Base-by-base conservation (phyloP, 2,329 filamentous ascomycete genomes). In the Bipolaris oryzae region DNA sequence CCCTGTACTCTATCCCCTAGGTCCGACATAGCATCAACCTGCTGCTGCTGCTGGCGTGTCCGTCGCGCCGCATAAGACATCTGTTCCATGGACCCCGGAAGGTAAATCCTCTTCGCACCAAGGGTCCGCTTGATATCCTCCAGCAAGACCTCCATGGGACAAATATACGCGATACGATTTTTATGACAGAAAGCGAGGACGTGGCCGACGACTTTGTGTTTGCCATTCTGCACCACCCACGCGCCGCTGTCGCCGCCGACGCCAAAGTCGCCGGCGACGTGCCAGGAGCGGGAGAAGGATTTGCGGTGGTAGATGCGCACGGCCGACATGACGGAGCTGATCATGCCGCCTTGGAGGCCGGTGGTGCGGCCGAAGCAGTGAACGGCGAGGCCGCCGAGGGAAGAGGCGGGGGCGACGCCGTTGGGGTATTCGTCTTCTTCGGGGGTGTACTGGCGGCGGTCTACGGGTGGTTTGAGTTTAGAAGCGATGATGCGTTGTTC, bases 221-320 rank as follows among this genome's bases (percentile, higher is more conserved):
- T 82, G 5, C 84, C 83, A 55, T 90, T 89, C 66, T 94, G 90
- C 15, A 97, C 87, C 3, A 98, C 86, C 94, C 94, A 98, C 0
- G 94, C 94, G 3, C 94, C 94, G 6, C 89, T 94, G 74, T 98
- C 94, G 16, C 94, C 94, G 2, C 93, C 93, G 11, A 95, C 86
- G 64, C 84, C 84, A 66, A 87, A 86, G 35, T 82, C 82, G 34
- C 85, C 85, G 21, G 82, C 79, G 31, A 88, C 85, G 53, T 82
- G 82, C 80, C 86, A 89, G 69, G 82, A 90, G 52, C 91, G 88
- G 15, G 89, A 92, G 41, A 93, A 92, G 5, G 90, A 92, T 42
- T 85, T 83, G 15, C 94, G 90, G 0, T 92, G 93, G 69, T 91
- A 90, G 39, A 98, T 89, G 75, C 95, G 96, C 57, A 98, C 90